Evolutionary conservation across 164 flowering plant genomes (phyloP).

Genomic region (Liriodendron chinense): DNA sequence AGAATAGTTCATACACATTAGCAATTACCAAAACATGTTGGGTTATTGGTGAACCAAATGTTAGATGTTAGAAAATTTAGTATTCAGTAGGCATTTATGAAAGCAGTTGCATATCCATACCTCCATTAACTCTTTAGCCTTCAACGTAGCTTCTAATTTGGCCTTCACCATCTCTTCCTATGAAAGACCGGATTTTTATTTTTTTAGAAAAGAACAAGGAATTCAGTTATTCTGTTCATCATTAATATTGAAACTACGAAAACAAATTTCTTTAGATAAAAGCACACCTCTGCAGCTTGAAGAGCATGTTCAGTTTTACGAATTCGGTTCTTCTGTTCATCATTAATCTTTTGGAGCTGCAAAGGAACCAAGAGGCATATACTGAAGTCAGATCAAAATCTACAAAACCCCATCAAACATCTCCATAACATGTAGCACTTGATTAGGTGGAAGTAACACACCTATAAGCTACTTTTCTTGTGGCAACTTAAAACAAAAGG

Average conservation of each 20-base stretch:
- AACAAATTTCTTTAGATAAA: background rate
- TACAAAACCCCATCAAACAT: no score
- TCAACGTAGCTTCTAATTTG: slow-evolving; percentile 5
- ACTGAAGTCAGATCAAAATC: no score
- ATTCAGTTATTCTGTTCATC: background rate
- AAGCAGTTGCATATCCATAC: background rate
- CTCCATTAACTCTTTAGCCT: slow-evolving; percentile 6
- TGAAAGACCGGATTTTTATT: background rate
- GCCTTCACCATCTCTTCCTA: slow-evolving; percentile 11
- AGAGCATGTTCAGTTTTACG: slow-evolving; percentile 85
- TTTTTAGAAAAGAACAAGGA: background rate
- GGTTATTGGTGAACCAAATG: no score
- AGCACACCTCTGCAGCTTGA: slow-evolving; percentile 66
- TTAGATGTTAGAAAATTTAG: background rate
- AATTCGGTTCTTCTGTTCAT: slow-evolving; percentile 61
- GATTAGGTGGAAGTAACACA: no score
- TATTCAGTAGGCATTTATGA: background rate
- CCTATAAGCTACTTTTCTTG: no score
- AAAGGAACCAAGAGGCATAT: background rate
- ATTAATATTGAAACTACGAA: background rate
- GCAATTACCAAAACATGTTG: no score
- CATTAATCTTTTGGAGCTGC: slow-evolving; percentile 68
- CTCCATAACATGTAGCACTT: no score
- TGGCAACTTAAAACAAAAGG: no score
- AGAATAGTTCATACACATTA: no score